These are phyloP conservation scores for Aspergillus neoniger DNA, from an alignment of 2,329 filamentous ascomycete genomes.

Conservation along the genomic window DNA sequence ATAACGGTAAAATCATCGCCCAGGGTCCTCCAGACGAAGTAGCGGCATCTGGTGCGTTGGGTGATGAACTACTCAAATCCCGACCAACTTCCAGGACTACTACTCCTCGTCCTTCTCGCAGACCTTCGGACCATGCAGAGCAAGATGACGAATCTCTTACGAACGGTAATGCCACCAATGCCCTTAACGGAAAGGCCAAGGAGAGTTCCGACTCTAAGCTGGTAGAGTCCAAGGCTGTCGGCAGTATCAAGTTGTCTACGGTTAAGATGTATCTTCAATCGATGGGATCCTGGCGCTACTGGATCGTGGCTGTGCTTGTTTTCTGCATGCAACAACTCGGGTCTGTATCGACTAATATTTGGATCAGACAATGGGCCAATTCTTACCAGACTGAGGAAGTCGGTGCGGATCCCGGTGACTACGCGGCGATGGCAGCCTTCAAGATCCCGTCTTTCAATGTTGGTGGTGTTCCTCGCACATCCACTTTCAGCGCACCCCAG, in stretches of 20 bases:
- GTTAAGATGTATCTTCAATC: conserved; percentile 80
- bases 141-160: conserved; percentile 56
- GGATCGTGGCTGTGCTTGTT: conserved; percentile 71
- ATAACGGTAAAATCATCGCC: conserved; percentile 76
- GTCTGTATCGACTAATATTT: conserved; percentile 84
- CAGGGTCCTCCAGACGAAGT: conserved; percentile 79
- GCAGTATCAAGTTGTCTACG: conserved; percentile 84
- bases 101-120: conserved; percentile 75
- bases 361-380: conserved; percentile 95
- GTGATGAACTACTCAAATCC: conserved; percentile 80
- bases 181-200: conserved; percentile 38
- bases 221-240: conserved; percentile 77
- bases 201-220: conserved; percentile 52
- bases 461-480: conserved; percentile 38
- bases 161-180: conserved; percentile 45
- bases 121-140: conserved; percentile 72
- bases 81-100: conserved; percentile 67
- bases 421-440: conserved; percentile 42
- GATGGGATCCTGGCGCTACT: conserved; percentile 98
- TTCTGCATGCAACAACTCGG: conserved; percentile 83
- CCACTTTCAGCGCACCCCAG: conserved; percentile 32
- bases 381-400: conserved; percentile 65
- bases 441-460: conserved; percentile 41
- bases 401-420: conserved; percentile 38
- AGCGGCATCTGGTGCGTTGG: conserved; percentile 82